phyloP scores from a whole-genome alignment of 495 filamentous ascomycete species.

The Penicillium egyptiacum region DNA sequence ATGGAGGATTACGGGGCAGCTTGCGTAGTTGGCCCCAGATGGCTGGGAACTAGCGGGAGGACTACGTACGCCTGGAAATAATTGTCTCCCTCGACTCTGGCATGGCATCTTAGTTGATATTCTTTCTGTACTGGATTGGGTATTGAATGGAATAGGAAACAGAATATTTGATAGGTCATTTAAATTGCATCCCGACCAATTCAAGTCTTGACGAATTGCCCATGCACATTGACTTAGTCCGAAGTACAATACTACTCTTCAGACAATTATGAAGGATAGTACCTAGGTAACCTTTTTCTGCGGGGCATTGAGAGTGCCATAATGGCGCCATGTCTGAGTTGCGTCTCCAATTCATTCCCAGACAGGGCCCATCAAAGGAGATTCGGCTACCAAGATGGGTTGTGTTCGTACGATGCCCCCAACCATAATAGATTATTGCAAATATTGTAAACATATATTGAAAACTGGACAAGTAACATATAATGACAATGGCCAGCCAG shows the following conservation, averaged over 20 bases:
- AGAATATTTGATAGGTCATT: not conserved
- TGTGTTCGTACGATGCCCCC: not conserved
- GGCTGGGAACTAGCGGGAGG: slow-evolving; percentile 18
- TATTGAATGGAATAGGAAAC: not conserved
- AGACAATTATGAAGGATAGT: not conserved
- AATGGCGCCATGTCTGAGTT: not conserved
- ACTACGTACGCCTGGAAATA: slow-evolving; percentile 18
- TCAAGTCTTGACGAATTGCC: not conserved
- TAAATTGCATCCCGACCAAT: not conserved
- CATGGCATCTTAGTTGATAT: too few species aligned
- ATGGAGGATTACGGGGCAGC: slow-evolving; percentile 26
- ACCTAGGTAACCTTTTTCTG: not conserved
- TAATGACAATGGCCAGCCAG: too few species aligned
- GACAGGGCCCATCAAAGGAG: not conserved
- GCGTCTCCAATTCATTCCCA: not conserved
- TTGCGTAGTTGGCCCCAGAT: slow-evolving; percentile 25
- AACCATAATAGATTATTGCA: too few species aligned
- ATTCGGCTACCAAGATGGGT: not conserved
- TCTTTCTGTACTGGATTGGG: not conserved
- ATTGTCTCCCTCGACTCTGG: not conserved
- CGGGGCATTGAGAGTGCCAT: not conserved
- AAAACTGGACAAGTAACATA: not conserved
- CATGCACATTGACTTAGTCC: not conserved
- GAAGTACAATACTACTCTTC: not conserved
- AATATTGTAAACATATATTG: not conserved